phyloP scores from a whole-genome alignment of 768 basidiomycete genomes.

The Trametes maxima region DNA sequence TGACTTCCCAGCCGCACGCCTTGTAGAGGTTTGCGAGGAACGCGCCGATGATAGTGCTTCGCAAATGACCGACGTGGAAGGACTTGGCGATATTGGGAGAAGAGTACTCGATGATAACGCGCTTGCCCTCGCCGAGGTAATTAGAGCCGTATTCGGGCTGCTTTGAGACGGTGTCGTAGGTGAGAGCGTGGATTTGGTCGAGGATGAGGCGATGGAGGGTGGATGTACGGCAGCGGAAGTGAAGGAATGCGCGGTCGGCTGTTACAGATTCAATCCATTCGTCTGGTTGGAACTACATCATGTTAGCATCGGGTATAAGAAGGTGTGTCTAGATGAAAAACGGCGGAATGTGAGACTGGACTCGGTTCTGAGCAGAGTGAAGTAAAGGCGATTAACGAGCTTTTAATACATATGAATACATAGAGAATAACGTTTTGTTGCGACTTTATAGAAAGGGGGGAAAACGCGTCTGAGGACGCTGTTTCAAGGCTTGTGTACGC shows the following conservation, averaged over 20 bases:
- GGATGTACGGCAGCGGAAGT: slow-evolving; percentile 70
- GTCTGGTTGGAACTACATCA: slow-evolving; percentile 76
- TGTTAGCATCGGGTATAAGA: neutral
- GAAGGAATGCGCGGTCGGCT: slow-evolving; percentile 79
- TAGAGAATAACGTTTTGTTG: too few relatives aligned
- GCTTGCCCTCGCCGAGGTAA: slow-evolving; percentile 76
- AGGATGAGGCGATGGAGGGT: slow-evolving; percentile 70
- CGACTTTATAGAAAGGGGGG: too few relatives aligned
- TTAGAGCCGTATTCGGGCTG: slow-evolving; percentile 84
- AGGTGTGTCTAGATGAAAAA: neutral
- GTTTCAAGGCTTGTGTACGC: too few relatives aligned
- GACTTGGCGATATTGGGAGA: slow-evolving; percentile 98
- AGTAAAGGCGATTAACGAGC: too few relatives aligned
- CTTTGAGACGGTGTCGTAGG: slow-evolving; percentile 58
- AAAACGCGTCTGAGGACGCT: too few relatives aligned
- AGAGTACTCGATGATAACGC: slow-evolving; percentile 87
- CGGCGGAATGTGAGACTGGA: too few relatives aligned
- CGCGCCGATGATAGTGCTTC: slow-evolving; percentile 98
- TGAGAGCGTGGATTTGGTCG: slow-evolving; percentile 72
- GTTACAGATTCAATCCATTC: slow-evolving; percentile 73
- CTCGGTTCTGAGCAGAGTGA: too few relatives aligned
- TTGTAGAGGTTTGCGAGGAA: slow-evolving; percentile 91
- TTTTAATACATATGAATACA: too few relatives aligned
- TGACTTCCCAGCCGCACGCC: slow-evolving; percentile 91
- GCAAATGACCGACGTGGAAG: slow-evolving; percentile 96